Conservation (phyloP, 2,329 filamentous ascomycete genomes). For the Clarireedia hainanense region DNA sequence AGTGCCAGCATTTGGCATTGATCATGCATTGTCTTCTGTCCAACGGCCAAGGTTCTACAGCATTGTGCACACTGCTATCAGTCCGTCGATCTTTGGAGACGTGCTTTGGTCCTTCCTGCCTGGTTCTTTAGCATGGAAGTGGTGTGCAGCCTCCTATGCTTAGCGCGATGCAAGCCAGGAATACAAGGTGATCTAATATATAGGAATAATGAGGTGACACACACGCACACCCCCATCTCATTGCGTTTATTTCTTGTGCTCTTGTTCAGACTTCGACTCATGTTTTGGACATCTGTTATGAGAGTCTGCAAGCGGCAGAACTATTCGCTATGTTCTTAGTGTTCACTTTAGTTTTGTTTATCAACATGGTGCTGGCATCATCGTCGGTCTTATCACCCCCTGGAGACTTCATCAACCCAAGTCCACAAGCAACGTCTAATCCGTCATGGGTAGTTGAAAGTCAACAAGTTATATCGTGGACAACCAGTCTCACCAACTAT, state of each 20-base stretch:
- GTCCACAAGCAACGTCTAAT: neutral
- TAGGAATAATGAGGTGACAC: neutral
- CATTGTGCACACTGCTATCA: neutral
- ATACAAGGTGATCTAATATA: neutral
- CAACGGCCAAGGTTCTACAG: too few species aligned
- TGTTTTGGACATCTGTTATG: neutral
- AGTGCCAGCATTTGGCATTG: neutral
- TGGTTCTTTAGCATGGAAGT: neutral
- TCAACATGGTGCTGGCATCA: conserved; percentile 1
- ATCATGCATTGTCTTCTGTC: neutral
- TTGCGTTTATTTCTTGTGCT: neutral
- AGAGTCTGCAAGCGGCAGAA: neutral
- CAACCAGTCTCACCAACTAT: conserved; percentile 4
- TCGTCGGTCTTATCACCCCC: neutral
- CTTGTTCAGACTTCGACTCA: neutral
- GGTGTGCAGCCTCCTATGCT: neutral
- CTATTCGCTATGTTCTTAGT: neutral
- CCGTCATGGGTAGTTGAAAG: conserved; percentile 1
- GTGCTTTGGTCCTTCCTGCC: neutral
- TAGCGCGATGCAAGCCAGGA: neutral
- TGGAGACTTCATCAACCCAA: conserved; percentile 1
- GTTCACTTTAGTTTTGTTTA: neutral
- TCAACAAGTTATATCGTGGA: conserved; percentile 6
- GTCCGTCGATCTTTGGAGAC: neutral
- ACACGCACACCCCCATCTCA: neutral